phyloP scores from a whole-genome alignment of 352 stramenopile species.

The Pythium guiyangense region DNA sequence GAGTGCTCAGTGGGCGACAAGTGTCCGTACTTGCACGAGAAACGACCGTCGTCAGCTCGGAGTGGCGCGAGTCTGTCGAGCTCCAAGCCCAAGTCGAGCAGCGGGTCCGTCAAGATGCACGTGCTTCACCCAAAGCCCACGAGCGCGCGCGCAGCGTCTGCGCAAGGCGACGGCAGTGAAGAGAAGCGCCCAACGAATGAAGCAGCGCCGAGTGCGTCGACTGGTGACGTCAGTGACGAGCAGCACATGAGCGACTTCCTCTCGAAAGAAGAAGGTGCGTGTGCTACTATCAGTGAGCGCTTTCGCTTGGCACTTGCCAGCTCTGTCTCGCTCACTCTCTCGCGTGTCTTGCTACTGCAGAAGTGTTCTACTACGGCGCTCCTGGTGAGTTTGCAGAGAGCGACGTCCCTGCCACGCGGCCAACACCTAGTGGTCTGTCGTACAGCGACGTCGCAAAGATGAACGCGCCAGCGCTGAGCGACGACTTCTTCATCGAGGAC shows the following conservation, averaged over 20 bases:
- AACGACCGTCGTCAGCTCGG: slow-evolving; percentile 6
- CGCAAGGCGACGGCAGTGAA: slow-evolving; percentile 30
- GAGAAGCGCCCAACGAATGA: slow-evolving; percentile 19
- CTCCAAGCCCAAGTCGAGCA: slow-evolving; percentile 13
- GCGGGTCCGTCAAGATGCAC: slow-evolving; percentile 28
- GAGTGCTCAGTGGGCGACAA: slow-evolving; percentile 54
- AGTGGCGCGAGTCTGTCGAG: slow-evolving; percentile 11
- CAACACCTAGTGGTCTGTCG: slow-evolving; percentile 30
- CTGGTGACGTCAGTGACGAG: slow-evolving; percentile 23
- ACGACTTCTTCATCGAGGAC: slow-evolving; percentile 21
- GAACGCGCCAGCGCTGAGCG: slow-evolving; percentile 18
- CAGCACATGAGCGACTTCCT: slow-evolving; percentile 70
- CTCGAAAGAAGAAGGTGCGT: slow-evolving; percentile 68
- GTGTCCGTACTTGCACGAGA: slow-evolving; percentile 67
- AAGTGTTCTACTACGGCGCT: slow-evolving; percentile 78
- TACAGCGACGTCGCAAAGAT: slow-evolving; percentile 53
- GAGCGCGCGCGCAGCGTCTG: slow-evolving; percentile 22
- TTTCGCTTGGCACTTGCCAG: too few species aligned
- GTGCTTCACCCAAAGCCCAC: slow-evolving; percentile 19
- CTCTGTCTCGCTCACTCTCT: too few species aligned
- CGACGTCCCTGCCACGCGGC: too few species aligned
- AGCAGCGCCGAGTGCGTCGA: neutral
- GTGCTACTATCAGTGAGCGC: too few species aligned
- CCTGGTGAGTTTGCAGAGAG: slow-evolving; percentile 57
- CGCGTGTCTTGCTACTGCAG: slow-evolving; percentile 16